These are phyloP conservation scores for Yamadazyma conglobata DNA, from an alignment of 1,139 yeast species.

Conservation along the genomic window DNA sequence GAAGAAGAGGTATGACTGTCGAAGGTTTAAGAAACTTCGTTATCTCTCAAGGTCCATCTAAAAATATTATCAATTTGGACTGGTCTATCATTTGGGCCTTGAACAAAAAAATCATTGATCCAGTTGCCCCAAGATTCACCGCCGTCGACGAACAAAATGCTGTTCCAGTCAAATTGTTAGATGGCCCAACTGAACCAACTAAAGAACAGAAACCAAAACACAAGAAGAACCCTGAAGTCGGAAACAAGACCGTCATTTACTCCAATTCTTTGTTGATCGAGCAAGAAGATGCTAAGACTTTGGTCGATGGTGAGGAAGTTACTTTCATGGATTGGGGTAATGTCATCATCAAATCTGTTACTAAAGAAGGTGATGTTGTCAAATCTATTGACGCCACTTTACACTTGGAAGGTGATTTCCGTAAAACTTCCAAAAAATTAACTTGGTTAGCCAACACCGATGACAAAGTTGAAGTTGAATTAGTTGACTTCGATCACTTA, in stretches of 20 bases:
- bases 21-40: slow-evolving; percentile 94
- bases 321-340: slow-evolving; percentile 99
- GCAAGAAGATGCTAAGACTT: slow-evolving; percentile 80
- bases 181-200: slow-evolving; percentile 63
- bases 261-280: slow-evolving; percentile 69
- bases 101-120: slow-evolving; percentile 94
- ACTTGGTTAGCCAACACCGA: slow-evolving; percentile 92
- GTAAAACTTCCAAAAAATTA: slow-evolving; percentile 90
- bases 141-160: slow-evolving; percentile 64
- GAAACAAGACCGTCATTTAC: slow-evolving; percentile 74
- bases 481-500: slow-evolving; percentile 92
- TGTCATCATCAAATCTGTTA: slow-evolving; percentile 71
- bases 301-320: slow-evolving; percentile 76
- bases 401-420: slow-evolving; percentile 95
- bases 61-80: slow-evolving; percentile 91
- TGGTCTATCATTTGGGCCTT: slow-evolving; percentile 97
- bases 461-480: slow-evolving; percentile 66
- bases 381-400: slow-evolving; percentile 71
- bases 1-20: slow-evolving; percentile 99
- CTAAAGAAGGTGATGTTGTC: slow-evolving; percentile 55
- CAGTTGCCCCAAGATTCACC: slow-evolving; percentile 91
- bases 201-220: slow-evolving; percentile 84
- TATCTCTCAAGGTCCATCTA: slow-evolving; percentile 94
- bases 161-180: slow-evolving; percentile 61
- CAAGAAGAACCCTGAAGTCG: slow-evolving; percentile 92